A percentile compares a stretch with the other conserved stretches of the same genome.
These are phyloP conservation scores for Colletotrichum shisoi DNA, from an alignment of 2,329 filamentous ascomycete genomes.

Conservation along the genomic window DNA sequence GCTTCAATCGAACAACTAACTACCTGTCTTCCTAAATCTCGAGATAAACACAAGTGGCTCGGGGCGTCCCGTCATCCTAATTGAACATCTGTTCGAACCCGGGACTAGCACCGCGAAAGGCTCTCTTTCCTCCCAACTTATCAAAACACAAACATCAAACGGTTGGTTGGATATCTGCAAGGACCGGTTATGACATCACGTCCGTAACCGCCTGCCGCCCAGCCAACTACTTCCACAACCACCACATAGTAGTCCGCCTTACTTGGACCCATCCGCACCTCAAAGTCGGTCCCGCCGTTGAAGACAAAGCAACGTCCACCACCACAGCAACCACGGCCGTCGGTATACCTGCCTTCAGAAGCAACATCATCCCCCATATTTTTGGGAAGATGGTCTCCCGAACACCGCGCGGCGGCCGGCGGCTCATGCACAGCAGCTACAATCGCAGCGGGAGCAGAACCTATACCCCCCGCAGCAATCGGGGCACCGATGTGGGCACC, in stretches of 20 bases:
- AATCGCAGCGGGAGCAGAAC: slow-evolving; percentile 6
- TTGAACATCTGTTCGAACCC: too few relatives aligned
- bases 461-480: background rate
- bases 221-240: background rate
- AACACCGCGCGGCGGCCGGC: slow-evolving; percentile 29
- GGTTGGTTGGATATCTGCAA: background rate
- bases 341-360: background rate
- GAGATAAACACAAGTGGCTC: background rate
- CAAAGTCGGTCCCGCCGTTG: slow-evolving; percentile 22
- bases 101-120: too few relatives aligned
- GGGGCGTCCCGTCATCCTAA: too few relatives aligned
- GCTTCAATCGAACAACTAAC: background rate
- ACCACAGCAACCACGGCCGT: background rate
- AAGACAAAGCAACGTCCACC: background rate
- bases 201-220: background rate
- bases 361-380: background rate
- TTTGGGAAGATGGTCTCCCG: slow-evolving; percentile 19
- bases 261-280: slow-evolving; percentile 37
- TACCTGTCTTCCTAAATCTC: background rate
- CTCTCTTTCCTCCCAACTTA: background rate
- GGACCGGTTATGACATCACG: background rate
- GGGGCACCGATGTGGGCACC: background rate
- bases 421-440: slow-evolving; percentile 22
- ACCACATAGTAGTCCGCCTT: slow-evolving; percentile 36
- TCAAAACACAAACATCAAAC: background rate